phyloP scores from a whole-genome alignment of 768 basidiomycete genomes.

The Xerocomus potaroensis region DNA sequence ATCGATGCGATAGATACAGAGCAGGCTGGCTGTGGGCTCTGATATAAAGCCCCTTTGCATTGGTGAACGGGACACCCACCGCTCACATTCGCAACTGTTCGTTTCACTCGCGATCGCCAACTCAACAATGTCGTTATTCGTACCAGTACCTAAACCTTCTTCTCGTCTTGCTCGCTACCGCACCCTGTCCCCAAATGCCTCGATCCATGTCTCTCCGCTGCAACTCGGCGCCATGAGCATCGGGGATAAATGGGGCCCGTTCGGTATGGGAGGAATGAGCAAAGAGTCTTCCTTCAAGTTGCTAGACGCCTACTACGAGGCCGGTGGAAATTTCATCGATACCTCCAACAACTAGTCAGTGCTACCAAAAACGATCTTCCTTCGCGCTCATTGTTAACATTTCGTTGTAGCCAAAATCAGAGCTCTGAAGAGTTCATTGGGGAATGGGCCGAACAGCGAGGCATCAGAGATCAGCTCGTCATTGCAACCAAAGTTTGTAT shows the following conservation, averaged over 20 bases:
- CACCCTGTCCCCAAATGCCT: conserved; percentile 33
- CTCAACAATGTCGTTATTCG: conserved; percentile 5
- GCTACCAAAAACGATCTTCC: neutral
- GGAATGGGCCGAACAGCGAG: conserved; percentile 45
- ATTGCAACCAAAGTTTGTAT: conserved; percentile 38
- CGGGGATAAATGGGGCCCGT: conserved; percentile 35
- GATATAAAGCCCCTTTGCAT: no score
- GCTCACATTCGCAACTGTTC: no score
- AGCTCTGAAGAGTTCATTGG: conserved; percentile 51
- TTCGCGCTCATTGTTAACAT: neutral
- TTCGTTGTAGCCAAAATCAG: conserved; percentile 44
- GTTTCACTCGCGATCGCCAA: no score
- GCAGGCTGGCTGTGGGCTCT: no score
- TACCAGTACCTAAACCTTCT: conserved; percentile 24
- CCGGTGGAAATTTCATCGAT: conserved; percentile 48
- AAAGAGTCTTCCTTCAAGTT: conserved; percentile 43
- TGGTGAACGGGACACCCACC: no score
- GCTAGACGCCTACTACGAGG: conserved; percentile 41
- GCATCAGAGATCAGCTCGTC: conserved; percentile 45
- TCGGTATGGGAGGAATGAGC: conserved; percentile 36
- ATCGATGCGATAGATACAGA: no score
- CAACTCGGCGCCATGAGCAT: conserved; percentile 42
- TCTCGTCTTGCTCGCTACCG: conserved; percentile 33
- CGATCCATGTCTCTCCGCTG: conserved; percentile 41
- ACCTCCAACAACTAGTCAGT: conserved; percentile 44